Percentiles rank a stretch among this genome's conserved stretches.
Evolutionary conservation across 805 yeast genomes (phyloP).

Genomic region (Ogataea neopini): DNA sequence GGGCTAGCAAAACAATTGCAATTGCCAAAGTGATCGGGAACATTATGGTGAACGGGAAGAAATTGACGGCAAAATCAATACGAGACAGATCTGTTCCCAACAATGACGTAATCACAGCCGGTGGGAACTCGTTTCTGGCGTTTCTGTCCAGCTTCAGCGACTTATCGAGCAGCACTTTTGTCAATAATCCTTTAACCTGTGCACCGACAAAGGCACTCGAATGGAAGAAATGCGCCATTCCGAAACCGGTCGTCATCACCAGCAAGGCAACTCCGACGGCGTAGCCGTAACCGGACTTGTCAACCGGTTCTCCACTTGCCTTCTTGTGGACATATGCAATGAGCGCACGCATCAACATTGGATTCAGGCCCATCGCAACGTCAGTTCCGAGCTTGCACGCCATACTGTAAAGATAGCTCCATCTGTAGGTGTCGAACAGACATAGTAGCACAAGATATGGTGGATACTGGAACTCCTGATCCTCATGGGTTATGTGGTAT

Average conservation of each 20-base stretch:
- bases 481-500: conserved; percentile 37
- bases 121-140: conserved; percentile 60
- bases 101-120: conserved; percentile 71
- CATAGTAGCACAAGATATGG: conserved; percentile 45
- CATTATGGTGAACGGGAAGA: conserved; percentile 61
- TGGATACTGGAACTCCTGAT: conserved; percentile 43
- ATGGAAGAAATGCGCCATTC: conserved; percentile 65
- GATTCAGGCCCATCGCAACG: conserved; percentile 54
- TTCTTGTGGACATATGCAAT: conserved; percentile 62
- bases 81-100: conserved; percentile 82
- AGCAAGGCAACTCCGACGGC: conserved; percentile 68
- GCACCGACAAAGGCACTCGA: conserved; percentile 65
- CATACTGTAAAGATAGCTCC: conserved; percentile 43
- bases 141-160: conserved; percentile 59
- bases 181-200: conserved; percentile 66
- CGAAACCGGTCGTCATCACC: conserved; percentile 48
- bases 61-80: conserved; percentile 73
- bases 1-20: conserved; percentile 61
- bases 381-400: conserved; percentile 48
- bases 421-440: conserved; percentile 49
- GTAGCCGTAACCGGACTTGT: conserved; percentile 67
- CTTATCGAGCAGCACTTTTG: conserved; percentile 69
- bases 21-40: conserved; percentile 67
- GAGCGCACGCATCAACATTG: conserved; percentile 64
- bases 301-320: conserved; percentile 46